Evolutionary conservation across 441 rosid genomes (phyloP).

Genomic region (Codiaeum variegatum): DNA sequence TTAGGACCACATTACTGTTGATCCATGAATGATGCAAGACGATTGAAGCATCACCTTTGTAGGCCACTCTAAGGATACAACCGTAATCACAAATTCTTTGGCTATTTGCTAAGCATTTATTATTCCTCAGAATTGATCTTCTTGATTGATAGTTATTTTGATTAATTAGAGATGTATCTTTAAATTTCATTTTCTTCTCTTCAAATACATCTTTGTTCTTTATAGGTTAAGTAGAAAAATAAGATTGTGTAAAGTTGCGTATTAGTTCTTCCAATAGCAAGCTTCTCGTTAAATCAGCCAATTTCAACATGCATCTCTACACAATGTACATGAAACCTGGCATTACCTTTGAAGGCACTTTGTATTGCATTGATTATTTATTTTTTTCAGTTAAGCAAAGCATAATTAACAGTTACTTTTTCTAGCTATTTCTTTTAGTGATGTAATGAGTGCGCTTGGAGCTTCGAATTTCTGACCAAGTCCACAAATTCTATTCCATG

Average conservation of each 20-base stretch:
- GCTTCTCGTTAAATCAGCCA: neutral
- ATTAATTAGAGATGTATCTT: neutral
- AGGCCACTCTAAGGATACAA: no score
- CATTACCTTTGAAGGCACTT: neutral
- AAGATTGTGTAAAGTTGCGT: neutral
- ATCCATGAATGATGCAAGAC: no score
- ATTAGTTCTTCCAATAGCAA: neutral
- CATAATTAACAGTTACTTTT: neutral
- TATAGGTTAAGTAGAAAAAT: neutral
- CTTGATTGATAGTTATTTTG: neutral
- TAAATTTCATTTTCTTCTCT: neutral
- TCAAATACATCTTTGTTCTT: neutral
- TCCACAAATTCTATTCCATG: constrained; percentile 6
- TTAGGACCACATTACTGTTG: no score
- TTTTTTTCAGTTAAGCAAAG: neutral
- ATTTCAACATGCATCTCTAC: constrained; percentile 3
- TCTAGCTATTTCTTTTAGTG: neutral
- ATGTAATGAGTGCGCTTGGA: neutral
- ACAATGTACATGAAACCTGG: neutral
- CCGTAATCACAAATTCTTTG: no score
- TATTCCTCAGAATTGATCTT: neutral
- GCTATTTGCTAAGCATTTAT: neutral
- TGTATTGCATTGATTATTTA: neutral
- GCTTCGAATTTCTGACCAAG: constrained; percentile 7
- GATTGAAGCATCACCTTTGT: no score